These are phyloP conservation scores for Jacaranda copaia DNA, from an alignment of 257 asterid species.

Conservation along the genomic window DNA sequence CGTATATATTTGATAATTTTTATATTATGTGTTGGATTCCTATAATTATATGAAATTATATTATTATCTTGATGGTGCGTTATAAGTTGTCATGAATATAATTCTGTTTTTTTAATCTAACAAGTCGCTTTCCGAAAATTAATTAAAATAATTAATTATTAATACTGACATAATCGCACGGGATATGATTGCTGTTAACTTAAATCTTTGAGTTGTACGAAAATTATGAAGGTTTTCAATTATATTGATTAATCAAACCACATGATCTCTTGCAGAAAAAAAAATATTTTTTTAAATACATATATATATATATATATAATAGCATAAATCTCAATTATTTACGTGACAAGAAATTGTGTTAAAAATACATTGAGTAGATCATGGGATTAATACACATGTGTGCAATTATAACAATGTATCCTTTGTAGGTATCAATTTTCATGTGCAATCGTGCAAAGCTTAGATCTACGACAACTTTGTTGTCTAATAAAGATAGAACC, in stretches of 20 bases:
- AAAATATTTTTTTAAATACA: neutral
- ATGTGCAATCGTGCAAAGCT: constrained; percentile 47
- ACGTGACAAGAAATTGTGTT: constrained; percentile 4
- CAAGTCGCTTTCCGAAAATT: constrained; percentile 14
- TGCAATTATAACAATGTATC: constrained; percentile 44
- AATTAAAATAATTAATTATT: constrained; percentile 13
- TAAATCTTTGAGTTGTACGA: neutral
- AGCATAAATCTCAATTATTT: neutral
- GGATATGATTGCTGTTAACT: neutral
- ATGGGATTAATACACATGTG: constrained; percentile 33
- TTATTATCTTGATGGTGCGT: constrained; percentile 35
- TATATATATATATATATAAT: neutral
- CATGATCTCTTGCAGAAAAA: constrained; percentile 30
- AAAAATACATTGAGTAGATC: constrained; percentile 34
- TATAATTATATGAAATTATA: constrained; percentile 37
- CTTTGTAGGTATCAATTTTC: constrained; percentile 40
- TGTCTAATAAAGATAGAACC: constrained; percentile 39
- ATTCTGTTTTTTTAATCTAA: neutral
- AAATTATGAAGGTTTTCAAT: constrained; percentile 31
- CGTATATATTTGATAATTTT: neutral
- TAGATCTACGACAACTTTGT: constrained; percentile 46
- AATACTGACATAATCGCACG: constrained; percentile 25
- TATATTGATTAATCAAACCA: constrained; percentile 29
- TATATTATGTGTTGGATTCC: neutral
- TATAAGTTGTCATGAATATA: constrained; percentile 39